Percentiles rank a stretch among this genome's conserved stretches.
phyloP scores from a whole-genome alignment of 169 alveolate species.

The Plasmodium billcollinsi region DNA sequence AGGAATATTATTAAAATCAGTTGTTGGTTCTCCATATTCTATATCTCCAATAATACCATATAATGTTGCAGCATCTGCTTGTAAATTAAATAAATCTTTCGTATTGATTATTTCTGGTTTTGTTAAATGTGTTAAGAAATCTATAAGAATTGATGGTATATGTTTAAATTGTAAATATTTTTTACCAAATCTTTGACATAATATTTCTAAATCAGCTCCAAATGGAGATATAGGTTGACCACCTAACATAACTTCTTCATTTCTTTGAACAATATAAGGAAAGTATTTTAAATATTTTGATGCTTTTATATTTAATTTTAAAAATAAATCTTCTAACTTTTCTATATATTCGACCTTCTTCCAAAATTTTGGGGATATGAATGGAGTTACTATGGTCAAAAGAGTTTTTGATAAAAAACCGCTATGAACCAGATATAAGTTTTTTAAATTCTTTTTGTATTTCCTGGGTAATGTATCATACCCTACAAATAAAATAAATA shows the following conservation, averaged over 20 bases:
- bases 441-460: constrained; percentile 79
- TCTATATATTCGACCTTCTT: constrained; percentile 83
- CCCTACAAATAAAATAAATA: constrained; percentile 72
- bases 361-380: constrained; percentile 78
- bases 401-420: constrained; percentile 80
- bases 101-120: constrained; percentile 77
- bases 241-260: constrained; percentile 83
- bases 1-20: constrained; percentile 68
- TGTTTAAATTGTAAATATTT: constrained; percentile 79
- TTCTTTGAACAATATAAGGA: constrained; percentile 86
- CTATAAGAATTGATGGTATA: constrained; percentile 80
- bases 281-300: constrained; percentile 74
- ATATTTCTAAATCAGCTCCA: constrained; percentile 82
- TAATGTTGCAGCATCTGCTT: constrained; percentile 76
- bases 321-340: constrained; percentile 79
- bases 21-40: constrained; percentile 80
- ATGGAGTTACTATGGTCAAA: constrained; percentile 79
- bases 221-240: constrained; percentile 80
- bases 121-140: constrained; percentile 77
- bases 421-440: constrained; percentile 83
- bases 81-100: constrained; percentile 80
- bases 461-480: constrained; percentile 83
- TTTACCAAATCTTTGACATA: constrained; percentile 81
- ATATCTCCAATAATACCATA: constrained; percentile 80
- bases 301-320: constrained; percentile 78